Percentiles rank a stretch among this genome's conserved stretches.
phyloP scores from a whole-genome alignment of 192 early-diverging fungal genomes.

The Coemansia sp. region DNA sequence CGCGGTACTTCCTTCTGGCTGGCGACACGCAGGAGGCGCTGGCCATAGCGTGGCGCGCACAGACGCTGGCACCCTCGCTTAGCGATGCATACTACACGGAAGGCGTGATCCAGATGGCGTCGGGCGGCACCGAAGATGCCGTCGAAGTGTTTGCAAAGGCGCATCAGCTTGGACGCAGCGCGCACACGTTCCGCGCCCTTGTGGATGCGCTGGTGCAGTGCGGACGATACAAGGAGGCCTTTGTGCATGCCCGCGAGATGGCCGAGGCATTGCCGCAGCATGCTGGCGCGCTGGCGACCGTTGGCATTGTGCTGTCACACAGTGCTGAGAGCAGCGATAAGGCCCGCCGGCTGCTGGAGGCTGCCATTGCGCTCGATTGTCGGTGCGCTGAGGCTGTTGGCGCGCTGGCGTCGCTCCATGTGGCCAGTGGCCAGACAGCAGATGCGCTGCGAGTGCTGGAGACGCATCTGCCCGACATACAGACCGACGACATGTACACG shows the following conservation, averaged over 20 bases:
- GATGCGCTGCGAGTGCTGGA: constrained; percentile 32
- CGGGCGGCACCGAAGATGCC: constrained; percentile 26
- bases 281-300: constrained; percentile 30
- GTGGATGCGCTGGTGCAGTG: constrained; percentile 27
- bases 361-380: constrained; percentile 26
- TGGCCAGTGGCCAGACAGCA: constrained; percentile 4
- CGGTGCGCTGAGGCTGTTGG: constrained; percentile 26
- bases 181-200: constrained; percentile 24
- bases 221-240: constrained; percentile 41
- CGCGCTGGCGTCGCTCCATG: constrained; percentile 48
- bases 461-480: constrained; percentile 31
- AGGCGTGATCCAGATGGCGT: constrained; percentile 38
- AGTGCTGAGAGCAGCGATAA: constrained; percentile 42
- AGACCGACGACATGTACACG: constrained; percentile 48
- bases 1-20: constrained; percentile 29
- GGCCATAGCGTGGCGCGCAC: constrained; percentile 50
- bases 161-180: constrained; percentile 22
- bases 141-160: constrained; percentile 30
- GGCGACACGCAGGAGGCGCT: constrained; percentile 46
- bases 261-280: constrained; percentile 42
- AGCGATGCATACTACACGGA: constrained; percentile 39
- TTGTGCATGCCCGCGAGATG: constrained; percentile 38
- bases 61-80: constrained; percentile 28
- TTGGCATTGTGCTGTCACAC: constrained; percentile 48
- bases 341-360: constrained; percentile 27